Evolutionary conservation across 2,329 filamentous ascomycete genomes (phyloP).

Genomic region (Lachnum nothofagi): DNA sequence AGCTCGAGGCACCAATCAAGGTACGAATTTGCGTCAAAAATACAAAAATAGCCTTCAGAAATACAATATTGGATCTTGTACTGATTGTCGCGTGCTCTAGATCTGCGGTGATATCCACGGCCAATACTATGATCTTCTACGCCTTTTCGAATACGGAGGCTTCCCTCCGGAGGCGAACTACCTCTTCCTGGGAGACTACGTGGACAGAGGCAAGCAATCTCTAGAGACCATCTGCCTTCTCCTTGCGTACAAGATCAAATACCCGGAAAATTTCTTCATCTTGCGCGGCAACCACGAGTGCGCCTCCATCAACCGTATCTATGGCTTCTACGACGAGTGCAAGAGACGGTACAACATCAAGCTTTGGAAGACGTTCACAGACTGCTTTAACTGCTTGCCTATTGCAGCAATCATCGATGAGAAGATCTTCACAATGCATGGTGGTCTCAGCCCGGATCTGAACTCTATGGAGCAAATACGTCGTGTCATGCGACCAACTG

Average conservation of each 20-base stretch:
- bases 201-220: conserved; percentile 98
- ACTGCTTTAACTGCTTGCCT: conserved; percentile 98
- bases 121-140: conserved; percentile 96
- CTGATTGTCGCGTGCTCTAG: conserved; percentile 43
- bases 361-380: conserved; percentile 98
- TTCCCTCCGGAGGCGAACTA: conserved; percentile 99
- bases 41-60: background rate
- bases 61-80: background rate
- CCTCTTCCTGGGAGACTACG: conserved; percentile 97
- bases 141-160: conserved; percentile 95
- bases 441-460: conserved; percentile 89
- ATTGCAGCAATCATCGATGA: conserved; percentile 99
- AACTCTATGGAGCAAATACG: conserved; percentile 99
- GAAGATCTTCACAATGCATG: conserved; percentile 99
- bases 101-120: conserved; percentile 99
- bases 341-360: conserved; percentile 99
- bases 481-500: conserved; percentile 95
- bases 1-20: conserved; percentile 98
- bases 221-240: conserved; percentile 97
- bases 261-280: conserved; percentile 99
- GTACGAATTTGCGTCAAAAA: conserved; percentile 48
- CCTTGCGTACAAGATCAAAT: conserved; percentile 99
- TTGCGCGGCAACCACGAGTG: conserved; percentile 98
- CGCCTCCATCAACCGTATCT: conserved; percentile 97
- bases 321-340: conserved; percentile 99